These are phyloP conservation scores for Fusarium sp. DNA, from an alignment of 2,329 filamentous ascomycete species.

Conservation along the genomic window DNA sequence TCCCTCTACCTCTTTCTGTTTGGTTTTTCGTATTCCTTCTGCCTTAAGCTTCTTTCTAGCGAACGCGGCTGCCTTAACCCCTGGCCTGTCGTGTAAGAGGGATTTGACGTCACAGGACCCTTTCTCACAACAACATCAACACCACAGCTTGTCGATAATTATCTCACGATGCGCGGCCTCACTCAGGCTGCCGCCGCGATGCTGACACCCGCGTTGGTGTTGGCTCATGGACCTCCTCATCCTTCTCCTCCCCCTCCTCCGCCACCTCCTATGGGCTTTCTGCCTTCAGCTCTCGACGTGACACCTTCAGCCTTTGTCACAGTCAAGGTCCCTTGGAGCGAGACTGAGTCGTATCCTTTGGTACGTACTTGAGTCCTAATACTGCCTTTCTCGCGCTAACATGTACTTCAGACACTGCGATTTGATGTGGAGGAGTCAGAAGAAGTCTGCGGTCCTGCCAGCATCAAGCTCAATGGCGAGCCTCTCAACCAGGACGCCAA, in stretches of 20 bases:
- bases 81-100: constrained; percentile 15
- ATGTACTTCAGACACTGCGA: constrained; percentile 51
- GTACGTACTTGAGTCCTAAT: constrained; percentile 29
- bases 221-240: constrained; percentile 37
- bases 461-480: constrained; percentile 61
- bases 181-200: constrained; percentile 45
- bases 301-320: constrained; percentile 40
- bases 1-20: neutral
- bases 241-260: constrained; percentile 26
- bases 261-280: constrained; percentile 30
- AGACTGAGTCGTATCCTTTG: constrained; percentile 34
- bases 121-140: neutral
- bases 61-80: constrained; percentile 15
- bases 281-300: constrained; percentile 33
- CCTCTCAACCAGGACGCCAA: constrained; percentile 54
- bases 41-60: constrained; percentile 23
- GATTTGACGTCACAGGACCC: neutral
- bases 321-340: constrained; percentile 33
- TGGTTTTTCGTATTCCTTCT: constrained; percentile 27
- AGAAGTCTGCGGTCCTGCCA: constrained; percentile 59
- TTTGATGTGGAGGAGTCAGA: constrained; percentile 60
- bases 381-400: constrained; percentile 5
- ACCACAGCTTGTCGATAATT: neutral
- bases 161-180: constrained; percentile 47
- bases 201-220: constrained; percentile 43